Percentiles rank a stretch among this genome's conserved stretches.
These are phyloP conservation scores for Tulasnella calospora DNA, from an alignment of 768 basidiomycete species.

Conservation along the genomic window DNA sequence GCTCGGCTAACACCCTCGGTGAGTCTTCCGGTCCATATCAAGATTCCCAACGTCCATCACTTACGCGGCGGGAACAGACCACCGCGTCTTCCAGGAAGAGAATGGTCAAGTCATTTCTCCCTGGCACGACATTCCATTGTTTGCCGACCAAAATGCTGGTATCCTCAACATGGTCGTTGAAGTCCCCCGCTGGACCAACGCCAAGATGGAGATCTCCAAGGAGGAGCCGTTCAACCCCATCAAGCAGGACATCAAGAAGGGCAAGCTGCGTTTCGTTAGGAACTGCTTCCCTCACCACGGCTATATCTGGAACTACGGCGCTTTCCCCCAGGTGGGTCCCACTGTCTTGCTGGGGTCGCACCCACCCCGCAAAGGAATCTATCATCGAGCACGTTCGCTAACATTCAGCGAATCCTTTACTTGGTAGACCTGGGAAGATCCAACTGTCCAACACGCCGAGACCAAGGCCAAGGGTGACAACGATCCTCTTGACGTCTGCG, in stretches of 20 bases:
- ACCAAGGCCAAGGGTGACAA: conserved; percentile 99
- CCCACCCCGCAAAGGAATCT: not conserved
- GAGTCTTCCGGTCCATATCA: conserved; percentile 30
- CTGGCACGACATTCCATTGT: conserved; percentile 97
- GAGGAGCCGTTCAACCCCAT: conserved; percentile 99
- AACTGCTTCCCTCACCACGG: conserved; percentile 99
- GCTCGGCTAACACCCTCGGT: conserved; percentile 93
- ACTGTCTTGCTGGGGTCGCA: not conserved
- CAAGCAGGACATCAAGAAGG: conserved; percentile 98
- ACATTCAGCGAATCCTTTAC: not conserved
- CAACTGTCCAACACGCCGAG: conserved; percentile 76
- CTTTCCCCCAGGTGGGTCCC: conserved; percentile 83
- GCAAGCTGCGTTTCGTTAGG: conserved; percentile 91
- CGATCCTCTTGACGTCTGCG: conserved; percentile 98
- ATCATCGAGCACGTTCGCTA: not conserved
- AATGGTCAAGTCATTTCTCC: conserved; percentile 76
- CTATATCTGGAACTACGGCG: conserved; percentile 99
- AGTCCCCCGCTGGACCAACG: conserved; percentile 99
- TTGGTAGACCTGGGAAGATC: conserved; percentile 95
- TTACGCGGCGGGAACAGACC: conserved; percentile 51
- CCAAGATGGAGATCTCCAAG: conserved; percentile 99
- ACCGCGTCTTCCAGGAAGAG: conserved; percentile 91
- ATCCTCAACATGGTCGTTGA: conserved; percentile 99
- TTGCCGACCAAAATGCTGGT: conserved; percentile 89
- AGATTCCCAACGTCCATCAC: not conserved